Conservation (phyloP, 306 rosid genomes). For the Nissolia schottii region DNA sequence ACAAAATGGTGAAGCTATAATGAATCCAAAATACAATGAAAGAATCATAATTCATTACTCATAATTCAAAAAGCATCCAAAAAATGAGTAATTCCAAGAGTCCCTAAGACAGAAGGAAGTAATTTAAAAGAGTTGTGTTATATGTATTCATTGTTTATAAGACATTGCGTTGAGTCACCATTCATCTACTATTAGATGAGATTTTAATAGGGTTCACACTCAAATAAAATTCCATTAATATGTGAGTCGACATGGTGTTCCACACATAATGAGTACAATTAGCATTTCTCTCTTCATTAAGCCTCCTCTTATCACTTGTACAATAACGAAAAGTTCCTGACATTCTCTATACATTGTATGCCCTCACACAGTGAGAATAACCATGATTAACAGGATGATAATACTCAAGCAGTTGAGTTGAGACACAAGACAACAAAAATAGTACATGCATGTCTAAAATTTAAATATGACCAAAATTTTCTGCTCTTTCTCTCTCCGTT, state of each 20-base stretch:
- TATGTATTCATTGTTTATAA: no score
- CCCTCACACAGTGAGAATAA: slow-evolving; percentile 19
- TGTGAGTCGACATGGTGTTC: no score
- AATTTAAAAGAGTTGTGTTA: no score
- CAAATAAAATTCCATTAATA: no score
- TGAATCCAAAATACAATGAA: not conserved
- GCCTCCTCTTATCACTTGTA: slow-evolving; percentile 1
- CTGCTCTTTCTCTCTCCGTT: not conserved
- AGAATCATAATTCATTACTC: not conserved
- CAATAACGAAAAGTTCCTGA: slow-evolving; percentile 2
- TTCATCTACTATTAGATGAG: no score
- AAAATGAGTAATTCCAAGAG: not conserved
- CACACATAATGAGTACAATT: no score
- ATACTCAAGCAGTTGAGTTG: slow-evolving; percentile 20
- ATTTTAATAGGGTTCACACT: no score
- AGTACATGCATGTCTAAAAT: slow-evolving; percentile 14
- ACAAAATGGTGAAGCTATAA: not conserved
- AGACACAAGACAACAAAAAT: slow-evolving; percentile 14
- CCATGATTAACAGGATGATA: not conserved
- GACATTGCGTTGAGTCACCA: no score
- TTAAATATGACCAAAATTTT: slow-evolving; percentile 3
- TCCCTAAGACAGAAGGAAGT: not conserved
- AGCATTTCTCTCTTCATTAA: no score
- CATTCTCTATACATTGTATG: slow-evolving; percentile 4
- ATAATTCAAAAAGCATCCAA: not conserved